These are phyloP conservation scores for Parietichytrium sp. DNA, from an alignment of 108 stramenopile species.

Conservation along the genomic window DNA sequence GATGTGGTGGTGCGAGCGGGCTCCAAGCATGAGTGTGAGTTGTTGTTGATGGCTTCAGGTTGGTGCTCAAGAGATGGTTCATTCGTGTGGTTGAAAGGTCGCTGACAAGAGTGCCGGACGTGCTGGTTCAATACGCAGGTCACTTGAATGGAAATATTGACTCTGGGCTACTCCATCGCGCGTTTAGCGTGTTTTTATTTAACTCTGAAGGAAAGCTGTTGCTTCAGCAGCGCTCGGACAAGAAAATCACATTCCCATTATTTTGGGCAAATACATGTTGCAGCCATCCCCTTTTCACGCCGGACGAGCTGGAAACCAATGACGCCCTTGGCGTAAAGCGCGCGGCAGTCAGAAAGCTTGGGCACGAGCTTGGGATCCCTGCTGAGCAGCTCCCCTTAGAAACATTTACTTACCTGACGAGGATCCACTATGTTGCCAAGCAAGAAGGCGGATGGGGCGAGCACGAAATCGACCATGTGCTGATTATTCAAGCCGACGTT, in stretches of 20 bases:
- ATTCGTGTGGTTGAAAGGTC: neutral
- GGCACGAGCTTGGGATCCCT: constrained; percentile 92
- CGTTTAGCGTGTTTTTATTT: constrained; percentile 96
- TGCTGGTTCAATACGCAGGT: neutral
- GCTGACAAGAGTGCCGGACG: neutral
- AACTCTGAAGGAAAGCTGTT: constrained; percentile 79
- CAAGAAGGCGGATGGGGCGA: constrained; percentile 87
- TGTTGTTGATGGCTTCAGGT: neutral
- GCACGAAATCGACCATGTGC: constrained; percentile 98
- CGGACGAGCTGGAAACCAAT: constrained; percentile 60
- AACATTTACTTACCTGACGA: constrained; percentile 90
- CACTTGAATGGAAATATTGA: constrained; percentile 37
- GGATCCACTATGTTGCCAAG: constrained; percentile 88
- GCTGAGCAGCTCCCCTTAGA: constrained; percentile 61
- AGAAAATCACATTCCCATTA: constrained; percentile 97
- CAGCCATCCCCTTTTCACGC: constrained; percentile 82
- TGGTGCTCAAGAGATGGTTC: neutral
- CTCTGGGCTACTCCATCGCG: constrained; percentile 79
- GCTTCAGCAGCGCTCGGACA: constrained; percentile 84
- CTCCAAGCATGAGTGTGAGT: constrained; percentile 42
- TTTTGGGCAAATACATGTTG: constrained; percentile 99
- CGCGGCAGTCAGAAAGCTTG: constrained; percentile 92
- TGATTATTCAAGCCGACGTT: constrained; percentile 73
- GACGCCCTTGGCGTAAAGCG: constrained; percentile 81
- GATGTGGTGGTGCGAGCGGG: constrained; percentile 36